A percentile compares a stretch with the other conserved stretches of the same genome.
phyloP scores from a whole-genome alignment of 176 grass and related monocot species.

The Zizania latifolia region DNA sequence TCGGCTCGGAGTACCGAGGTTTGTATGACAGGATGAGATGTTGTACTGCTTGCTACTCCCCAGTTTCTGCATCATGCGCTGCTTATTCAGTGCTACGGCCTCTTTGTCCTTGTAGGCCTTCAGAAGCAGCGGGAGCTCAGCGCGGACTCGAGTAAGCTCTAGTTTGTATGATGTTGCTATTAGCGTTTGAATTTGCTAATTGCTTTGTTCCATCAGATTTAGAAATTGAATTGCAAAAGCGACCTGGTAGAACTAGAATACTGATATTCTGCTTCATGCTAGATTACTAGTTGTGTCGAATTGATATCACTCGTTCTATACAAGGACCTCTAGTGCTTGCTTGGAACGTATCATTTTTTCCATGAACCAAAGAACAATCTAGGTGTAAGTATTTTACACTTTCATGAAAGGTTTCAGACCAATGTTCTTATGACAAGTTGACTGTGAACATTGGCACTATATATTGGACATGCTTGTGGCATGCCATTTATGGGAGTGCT shows the following conservation, averaged over 20 bases:
- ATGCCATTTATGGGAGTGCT: neutral
- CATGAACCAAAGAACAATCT: neutral
- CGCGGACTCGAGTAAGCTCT: slow-evolving; percentile 58
- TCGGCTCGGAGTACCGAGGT: slow-evolving; percentile 86
- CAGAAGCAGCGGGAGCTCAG: slow-evolving; percentile 66
- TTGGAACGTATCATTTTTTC: neutral
- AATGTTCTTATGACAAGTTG: neutral
- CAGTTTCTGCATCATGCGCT: neutral
- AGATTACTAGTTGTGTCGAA: neutral
- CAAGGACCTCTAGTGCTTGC: neutral
- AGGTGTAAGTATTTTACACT: neutral
- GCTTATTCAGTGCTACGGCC: neutral
- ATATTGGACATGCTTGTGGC: neutral
- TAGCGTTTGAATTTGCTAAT: neutral
- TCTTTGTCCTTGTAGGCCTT: slow-evolving; percentile 50
- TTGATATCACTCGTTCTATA: neutral
- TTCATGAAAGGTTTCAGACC: neutral
- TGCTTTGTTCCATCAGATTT: neutral
- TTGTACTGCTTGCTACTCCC: neutral
- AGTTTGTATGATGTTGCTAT: neutral
- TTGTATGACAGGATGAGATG: neutral
- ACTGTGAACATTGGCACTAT: neutral
- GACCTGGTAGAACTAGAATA: neutral
- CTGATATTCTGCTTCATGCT: neutral
- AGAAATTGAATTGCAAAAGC: neutral